Base-by-base conservation (phyloP, 129 eudicot species). In the Arctium minus region DNA sequence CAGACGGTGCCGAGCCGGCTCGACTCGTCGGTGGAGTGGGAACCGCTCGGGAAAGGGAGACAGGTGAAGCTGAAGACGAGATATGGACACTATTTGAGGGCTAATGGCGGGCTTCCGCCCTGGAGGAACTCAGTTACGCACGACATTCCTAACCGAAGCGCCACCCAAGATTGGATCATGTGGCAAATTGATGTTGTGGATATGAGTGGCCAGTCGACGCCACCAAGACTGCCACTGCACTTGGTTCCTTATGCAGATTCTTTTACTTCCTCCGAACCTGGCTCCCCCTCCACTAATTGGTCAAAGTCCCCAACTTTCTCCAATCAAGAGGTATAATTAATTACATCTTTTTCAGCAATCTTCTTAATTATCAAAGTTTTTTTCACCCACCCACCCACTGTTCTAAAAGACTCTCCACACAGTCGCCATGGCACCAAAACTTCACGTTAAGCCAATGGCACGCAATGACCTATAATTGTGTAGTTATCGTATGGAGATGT, bases 121-220 rank as follows among this genome's bases (percentile, higher is more conserved):
- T 93, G 97, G 97, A 80, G 92, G 78, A 91, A 93, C 39, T 87
- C 93, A 0, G 90, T 93, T 37, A 93, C 97, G 0, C 97, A 93
- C 72, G 97, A 91, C 76, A 87, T 91, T 11, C 97, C 98, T 30
- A 82, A 90, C n/a, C 88, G 97, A 73, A 90, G 84, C 37, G 84
- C 82, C 6, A 93, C 95, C 8, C 88, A 89, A 84, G 93, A 92
- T 50, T 91, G 97, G 98, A 83, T 93, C 46, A 71, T 77, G 2
- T 92, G 97, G 97, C 73, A 93, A 35, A 89, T 93, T 64, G 88
- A 89, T 18, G 76, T 93, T 5, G 85, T 86, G 5, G 92, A 91
- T 37, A 88, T 89, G 13, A 11, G 53, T 7, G 86, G 40, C 11
- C 71, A 81, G 29, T 75, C 88, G 8, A 64, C 91, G 67, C 60